Base-by-base conservation (phyloP, 495 filamentous ascomycete genomes). In the Aspergillus hancockii region DNA sequence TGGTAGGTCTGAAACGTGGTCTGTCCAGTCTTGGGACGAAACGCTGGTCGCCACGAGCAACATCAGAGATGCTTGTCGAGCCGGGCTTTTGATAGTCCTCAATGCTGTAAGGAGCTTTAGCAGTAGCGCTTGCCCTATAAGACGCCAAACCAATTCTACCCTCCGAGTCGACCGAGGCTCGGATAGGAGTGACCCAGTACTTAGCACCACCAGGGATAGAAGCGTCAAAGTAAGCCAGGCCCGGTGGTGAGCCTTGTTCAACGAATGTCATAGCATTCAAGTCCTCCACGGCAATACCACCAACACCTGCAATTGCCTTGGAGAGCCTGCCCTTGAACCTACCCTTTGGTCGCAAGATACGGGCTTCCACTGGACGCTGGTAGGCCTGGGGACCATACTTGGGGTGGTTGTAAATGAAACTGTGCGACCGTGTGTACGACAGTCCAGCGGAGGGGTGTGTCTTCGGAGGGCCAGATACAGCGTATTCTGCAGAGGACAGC, bases 401-500 rank as follows among this genome's bases (percentile, higher is more conserved):
- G 0, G 94, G 88, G 67, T 97, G 92, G 70, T 96, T 95, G 52
- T 84, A 79, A 45, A 90, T 69, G 67, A 87, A 81, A 22, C 86
- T 79, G 34, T 81, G 72, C 16, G 90, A 88, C 55, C 92, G 86
- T 30, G 88, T 79, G 75, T 98, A 97, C 38, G 90, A 89, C 18
- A 98, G 75, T 60, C 94, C 94, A 3, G 88, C 95, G 2, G 92
- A 94, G 1, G 95, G 94, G 73, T 99, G 94, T 9, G 93, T 98
- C 54, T 82, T 82, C 1, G 90, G 91, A 4, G 92, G 89, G 3
- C 90, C 88, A 8, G 67, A 64, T 13, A 75, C 67, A 12, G 82
- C 82, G 64, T 89, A 89, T 28, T 78, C 73, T 12, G 66, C 30
- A 8, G 78, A 65, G 18, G 78, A 68, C 46, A 80, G 57, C 52